Base-by-base conservation (phyloP, 495 filamentous ascomycete genomes). In the Penicillium samsonianum region DNA sequence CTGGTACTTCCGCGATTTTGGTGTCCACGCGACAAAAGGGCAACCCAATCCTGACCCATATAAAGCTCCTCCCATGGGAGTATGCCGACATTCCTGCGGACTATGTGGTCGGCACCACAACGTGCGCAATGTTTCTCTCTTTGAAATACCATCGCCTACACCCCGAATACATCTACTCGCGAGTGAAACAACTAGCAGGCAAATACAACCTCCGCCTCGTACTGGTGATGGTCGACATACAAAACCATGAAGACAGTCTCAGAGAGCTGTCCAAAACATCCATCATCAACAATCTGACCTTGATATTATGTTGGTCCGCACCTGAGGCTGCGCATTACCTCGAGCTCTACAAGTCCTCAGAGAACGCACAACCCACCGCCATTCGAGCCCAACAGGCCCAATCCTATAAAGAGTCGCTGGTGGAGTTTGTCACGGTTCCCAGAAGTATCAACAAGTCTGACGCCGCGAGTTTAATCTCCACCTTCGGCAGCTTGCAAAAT, bases 111-210 rank as follows among this genome's bases (percentile, higher is more conserved):
- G 94, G 94, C 5, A 64, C 78, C 22, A 97, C 92, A 1, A 93
- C 93, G 17, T 97, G 93, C 60, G 92, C 89, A 1, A 78, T 99
- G 7, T 99, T 98, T 65, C 80, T 98, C 47, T 92, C 88, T 25
- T 81, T 99, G 31, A 99, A 99, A 72, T 99, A 99, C 72, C 94
- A 98, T 71, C 91, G 94, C 11, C 76, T 97, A 45, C 95, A 99
- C 71, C 94, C 94, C 2, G 94, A 98, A 73, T 99, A 99, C 76
- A 90, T 99, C 67, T 97, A 97, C 79, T 90, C 87, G 22, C 90
- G 94, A 55, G 90, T 99, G 58, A 84, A 86, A 44, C 82, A 82
- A 33, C 76, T 99, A 9, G 86, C 85, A 22, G 86, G 86, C 17
- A 90, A 89, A 68, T 97, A 92, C 76, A 85, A 85, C 58, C 79